Conservation (phyloP, 2,329 filamentous ascomycete genomes). For the Sporothrix pseudoabietina region DNA sequence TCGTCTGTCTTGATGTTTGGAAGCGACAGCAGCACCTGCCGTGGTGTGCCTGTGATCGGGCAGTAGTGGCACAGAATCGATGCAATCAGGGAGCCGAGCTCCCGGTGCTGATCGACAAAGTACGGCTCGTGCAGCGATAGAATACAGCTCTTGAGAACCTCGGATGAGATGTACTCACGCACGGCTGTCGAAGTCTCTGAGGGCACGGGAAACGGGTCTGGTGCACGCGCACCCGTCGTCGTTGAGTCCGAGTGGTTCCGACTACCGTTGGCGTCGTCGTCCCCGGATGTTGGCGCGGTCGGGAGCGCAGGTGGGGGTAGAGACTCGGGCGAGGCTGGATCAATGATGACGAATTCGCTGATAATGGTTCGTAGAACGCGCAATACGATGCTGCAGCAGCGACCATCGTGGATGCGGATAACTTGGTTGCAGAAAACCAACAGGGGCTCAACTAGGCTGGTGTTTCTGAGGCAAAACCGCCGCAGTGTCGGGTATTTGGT, state of each 20-base stretch:
- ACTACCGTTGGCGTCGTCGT: constrained; percentile 4
- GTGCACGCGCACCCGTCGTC: constrained; percentile 33
- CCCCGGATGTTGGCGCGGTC: constrained; percentile 16
- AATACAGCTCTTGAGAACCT: constrained; percentile 87
- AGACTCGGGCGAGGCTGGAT: neutral
- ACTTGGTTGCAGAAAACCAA: constrained; percentile 90
- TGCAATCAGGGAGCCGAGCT: constrained; percentile 84
- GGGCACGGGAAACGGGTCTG: constrained; percentile 49
- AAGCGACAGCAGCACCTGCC: constrained; percentile 73
- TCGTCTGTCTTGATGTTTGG: constrained; percentile 72
- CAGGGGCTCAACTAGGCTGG: constrained; percentile 79
- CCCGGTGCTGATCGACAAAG: constrained; percentile 94
- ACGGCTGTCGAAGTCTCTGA: constrained; percentile 65
- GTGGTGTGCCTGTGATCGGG: constrained; percentile 67
- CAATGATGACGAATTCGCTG: constrained; percentile 65
- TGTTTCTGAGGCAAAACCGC: constrained; percentile 78
- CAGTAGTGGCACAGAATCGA: constrained; percentile 79
- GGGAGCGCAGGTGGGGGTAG: constrained; percentile 23
- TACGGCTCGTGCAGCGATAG: constrained; percentile 91
- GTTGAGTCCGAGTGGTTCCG: constrained; percentile 5
- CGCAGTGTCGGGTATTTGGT: constrained; percentile 63
- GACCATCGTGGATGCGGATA: constrained; percentile 84
- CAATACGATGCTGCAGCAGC: constrained; percentile 83
- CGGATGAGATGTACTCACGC: constrained; percentile 84
- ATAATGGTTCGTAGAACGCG: constrained; percentile 85